Conservation (phyloP, 225 moss, liverwort and hornwort genomes). For the Ulota crispa region DNA sequence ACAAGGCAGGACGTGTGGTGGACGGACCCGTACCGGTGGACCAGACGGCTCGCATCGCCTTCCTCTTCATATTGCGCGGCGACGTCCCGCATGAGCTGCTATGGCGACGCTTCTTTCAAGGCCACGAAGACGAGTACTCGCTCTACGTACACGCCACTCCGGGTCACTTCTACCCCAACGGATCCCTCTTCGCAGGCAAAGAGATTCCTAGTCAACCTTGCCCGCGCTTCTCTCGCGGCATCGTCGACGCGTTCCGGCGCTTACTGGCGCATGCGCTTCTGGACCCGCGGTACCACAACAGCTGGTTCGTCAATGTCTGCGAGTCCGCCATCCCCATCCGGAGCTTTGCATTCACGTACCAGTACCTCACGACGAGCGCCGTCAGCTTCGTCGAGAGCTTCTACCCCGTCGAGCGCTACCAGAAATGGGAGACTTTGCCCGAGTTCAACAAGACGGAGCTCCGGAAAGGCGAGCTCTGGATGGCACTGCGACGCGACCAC, state of each 20-base stretch:
- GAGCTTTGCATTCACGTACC: slow-evolving; percentile 23
- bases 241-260: slow-evolving; percentile 39
- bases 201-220: slow-evolving; percentile 26
- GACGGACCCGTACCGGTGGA: neutral
- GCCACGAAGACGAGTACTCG: slow-evolving; percentile 29
- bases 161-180: slow-evolving; percentile 10
- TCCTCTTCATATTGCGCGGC: slow-evolving; percentile 40
- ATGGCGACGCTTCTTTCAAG: slow-evolving; percentile 40
- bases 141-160: slow-evolving; percentile 41
- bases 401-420: slow-evolving; percentile 13
- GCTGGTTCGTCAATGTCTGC: slow-evolving; percentile 50
- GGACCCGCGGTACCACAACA: slow-evolving; percentile 31
- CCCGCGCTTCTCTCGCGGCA: slow-evolving; percentile 21
- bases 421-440: neutral
- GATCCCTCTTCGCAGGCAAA: slow-evolving; percentile 26
- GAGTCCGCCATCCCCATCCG: slow-evolving; percentile 47
- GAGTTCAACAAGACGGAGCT: slow-evolving; percentile 20
- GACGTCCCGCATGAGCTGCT: slow-evolving; percentile 34
- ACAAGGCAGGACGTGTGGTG: neutral
- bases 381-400: slow-evolving; percentile 51
- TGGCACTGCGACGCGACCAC: slow-evolving; percentile 38
- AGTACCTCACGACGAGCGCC: slow-evolving; percentile 23
- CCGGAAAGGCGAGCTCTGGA: slow-evolving; percentile 54
- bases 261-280: slow-evolving; percentile 29
- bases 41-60: slow-evolving; percentile 33